These are phyloP conservation scores for Stachybotrys elegans DNA, from an alignment of 2,329 filamentous ascomycete species.

Conservation along the genomic window DNA sequence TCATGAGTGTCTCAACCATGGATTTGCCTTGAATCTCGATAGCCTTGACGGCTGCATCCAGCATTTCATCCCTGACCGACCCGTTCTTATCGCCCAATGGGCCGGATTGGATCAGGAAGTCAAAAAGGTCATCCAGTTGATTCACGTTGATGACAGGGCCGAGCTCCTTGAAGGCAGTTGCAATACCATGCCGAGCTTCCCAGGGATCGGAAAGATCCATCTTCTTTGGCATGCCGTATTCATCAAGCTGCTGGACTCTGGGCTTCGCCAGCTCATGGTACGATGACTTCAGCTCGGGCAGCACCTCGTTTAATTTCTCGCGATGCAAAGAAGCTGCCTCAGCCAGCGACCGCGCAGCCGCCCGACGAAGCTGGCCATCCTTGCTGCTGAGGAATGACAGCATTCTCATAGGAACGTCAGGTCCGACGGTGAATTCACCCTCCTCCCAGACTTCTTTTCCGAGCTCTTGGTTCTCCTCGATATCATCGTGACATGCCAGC, in stretches of 20 bases:
- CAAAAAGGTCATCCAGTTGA: constrained; percentile 71
- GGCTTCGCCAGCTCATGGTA: constrained; percentile 81
- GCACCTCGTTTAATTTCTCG: constrained; percentile 53
- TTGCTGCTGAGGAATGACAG: constrained; percentile 74
- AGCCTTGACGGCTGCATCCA: constrained; percentile 78
- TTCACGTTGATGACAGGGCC: constrained; percentile 62
- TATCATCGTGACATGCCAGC: constrained; percentile 88
- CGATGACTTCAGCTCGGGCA: constrained; percentile 61
- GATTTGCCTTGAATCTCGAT: constrained; percentile 77
- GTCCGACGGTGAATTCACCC: constrained; percentile 68
- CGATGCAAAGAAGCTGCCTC: constrained; percentile 62
- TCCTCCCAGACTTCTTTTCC: constrained; percentile 93
- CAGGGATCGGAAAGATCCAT: constrained; percentile 83
- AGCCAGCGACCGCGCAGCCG: constrained; percentile 76
- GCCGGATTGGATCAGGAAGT: constrained; percentile 79
- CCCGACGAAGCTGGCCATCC: constrained; percentile 76
- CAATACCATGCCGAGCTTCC: constrained; percentile 87
- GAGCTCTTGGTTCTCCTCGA: constrained; percentile 78
- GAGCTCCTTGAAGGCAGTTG: constrained; percentile 79
- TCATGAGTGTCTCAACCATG: constrained; percentile 86
- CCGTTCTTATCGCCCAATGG: constrained; percentile 80
- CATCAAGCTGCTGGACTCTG: constrained; percentile 76
- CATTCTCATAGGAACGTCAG: constrained; percentile 61
- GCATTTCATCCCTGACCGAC: constrained; percentile 80
- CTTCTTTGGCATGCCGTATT: constrained; percentile 92